Evolutionary conservation across 1,284 basidiomycete genomes (phyloP), one percentile per base, ranked within the genome.

Genomic region (Papiliotrema laurentii): DNA sequence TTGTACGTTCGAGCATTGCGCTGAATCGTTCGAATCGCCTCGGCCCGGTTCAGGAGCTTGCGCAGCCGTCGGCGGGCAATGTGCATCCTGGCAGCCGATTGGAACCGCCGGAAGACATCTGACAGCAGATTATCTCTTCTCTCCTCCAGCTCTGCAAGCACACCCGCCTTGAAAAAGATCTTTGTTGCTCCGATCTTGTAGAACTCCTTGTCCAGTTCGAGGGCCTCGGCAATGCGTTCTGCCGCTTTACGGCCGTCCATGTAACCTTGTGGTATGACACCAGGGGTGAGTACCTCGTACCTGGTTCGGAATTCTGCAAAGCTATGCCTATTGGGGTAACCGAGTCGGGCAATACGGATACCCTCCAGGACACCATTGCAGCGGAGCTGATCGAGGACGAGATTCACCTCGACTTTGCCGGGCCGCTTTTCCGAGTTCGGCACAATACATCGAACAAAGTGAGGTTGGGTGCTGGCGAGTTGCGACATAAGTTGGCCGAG

Each of bases 321-420:
- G 2, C 93, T 89, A 1, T 97, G 80, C 31, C 96, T 81, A 72
- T 98, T 99, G 0, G 96, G 96, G 70, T 97, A 99, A 5, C 96
- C 96, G 3, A 97, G 81, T 42, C 96, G 85, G 10, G 96, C 96
- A 58, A 99, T 98, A 49, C 96, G 87, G 63, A 99, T 98, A 39
- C 96, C 96, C 74, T 99, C 96, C 25, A 99, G 80, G 0, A 99
- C 96, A 84, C 96, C 96, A 72, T 98, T 98, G 73, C 96, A 98
- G 5, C 96, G 83, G 19, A 99, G 78, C 68, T 99, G 96, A 66
- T 98, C 94, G 10, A 99, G 82, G 1, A 98, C 92, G 31, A 98
- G 81, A 3, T 93, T 93, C 2, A 93, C 88, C 58, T 97, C 91
- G 56, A 99, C 82, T 45, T 87, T 82, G 16, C 89, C 89, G 0